A percentile compares a stretch with the other conserved stretches of the same genome.
phyloP scores from a whole-genome alignment of 768 basidiomycete species.

The Chalciporus pseudorubinellus region DNA sequence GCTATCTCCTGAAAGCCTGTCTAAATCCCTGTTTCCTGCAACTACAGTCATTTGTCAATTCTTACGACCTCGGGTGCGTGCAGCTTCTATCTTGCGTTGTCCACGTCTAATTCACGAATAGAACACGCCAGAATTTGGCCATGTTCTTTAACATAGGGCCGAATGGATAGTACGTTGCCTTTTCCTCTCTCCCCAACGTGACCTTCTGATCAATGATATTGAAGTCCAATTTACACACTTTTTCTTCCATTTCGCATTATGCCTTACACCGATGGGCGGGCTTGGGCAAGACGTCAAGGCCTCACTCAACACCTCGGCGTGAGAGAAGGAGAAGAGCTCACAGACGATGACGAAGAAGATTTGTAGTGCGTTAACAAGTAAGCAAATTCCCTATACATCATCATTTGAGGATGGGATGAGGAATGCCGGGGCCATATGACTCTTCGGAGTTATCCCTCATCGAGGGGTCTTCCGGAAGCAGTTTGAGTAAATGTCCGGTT shows the following conservation, averaged over 20 bases:
- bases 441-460: slow-evolving; percentile 41
- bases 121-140: slow-evolving; percentile 63
- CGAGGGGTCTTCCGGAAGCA: slow-evolving; percentile 19
- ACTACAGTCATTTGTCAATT: slow-evolving; percentile 75
- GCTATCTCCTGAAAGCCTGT: background rate
- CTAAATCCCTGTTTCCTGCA: background rate
- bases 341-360: slow-evolving; percentile 68
- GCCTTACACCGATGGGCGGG: slow-evolving; percentile 82
- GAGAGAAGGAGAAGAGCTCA: slow-evolving; percentile 79
- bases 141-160: slow-evolving; percentile 86
- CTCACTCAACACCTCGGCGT: slow-evolving; percentile 61
- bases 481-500: slow-evolving; percentile 24
- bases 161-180: slow-evolving; percentile 72
- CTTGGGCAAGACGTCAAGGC: slow-evolving; percentile 73
- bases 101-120: background rate
- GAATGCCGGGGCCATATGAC: slow-evolving; percentile 84
- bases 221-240: slow-evolving; percentile 75
- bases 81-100: background rate
- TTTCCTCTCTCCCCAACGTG: background rate
- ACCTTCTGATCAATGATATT: background rate
- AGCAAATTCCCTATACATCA: background rate
- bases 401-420: slow-evolving; percentile 41
- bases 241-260: slow-evolving; percentile 75
- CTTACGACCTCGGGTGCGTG: slow-evolving; percentile 81
- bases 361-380: slow-evolving; percentile 8